phyloP scores from a whole-genome alignment of 164 flowering plant genomes.

The Paratinospora sagittata region DNA sequence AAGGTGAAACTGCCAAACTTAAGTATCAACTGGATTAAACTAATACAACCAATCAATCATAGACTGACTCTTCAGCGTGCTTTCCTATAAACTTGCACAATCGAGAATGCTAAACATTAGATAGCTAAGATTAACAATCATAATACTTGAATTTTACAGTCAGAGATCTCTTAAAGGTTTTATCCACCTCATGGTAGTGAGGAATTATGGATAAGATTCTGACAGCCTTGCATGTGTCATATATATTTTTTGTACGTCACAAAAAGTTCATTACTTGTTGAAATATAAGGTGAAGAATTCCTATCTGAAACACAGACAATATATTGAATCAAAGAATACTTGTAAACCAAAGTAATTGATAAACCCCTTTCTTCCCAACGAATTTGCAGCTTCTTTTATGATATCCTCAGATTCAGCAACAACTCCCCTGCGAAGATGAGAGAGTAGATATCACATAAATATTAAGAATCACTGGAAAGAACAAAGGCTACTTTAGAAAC shows the following conservation, averaged over 20 bases:
- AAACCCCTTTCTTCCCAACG: constrained; percentile 75
- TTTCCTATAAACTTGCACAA: no score
- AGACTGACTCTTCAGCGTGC: neutral
- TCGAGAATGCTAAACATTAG: neutral
- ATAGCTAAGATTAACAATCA: neutral
- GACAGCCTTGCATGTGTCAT: neutral
- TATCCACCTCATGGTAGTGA: neutral
- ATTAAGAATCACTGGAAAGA: neutral
- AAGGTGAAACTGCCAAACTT: neutral
- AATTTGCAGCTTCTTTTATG: constrained; percentile 62
- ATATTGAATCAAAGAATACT: constrained; percentile 29
- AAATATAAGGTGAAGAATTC: neutral
- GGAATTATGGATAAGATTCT: neutral
- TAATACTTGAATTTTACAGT: neutral
- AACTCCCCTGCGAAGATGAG: constrained; percentile 62
- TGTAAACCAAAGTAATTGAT: constrained; percentile 96
- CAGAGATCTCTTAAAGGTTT: neutral
- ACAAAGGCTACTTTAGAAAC: neutral
- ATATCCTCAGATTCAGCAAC: constrained; percentile 74
- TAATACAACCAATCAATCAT: neutral
- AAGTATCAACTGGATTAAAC: neutral
- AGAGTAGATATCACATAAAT: constrained; percentile 9
- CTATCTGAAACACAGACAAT: neutral
- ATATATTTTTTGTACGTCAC: neutral
- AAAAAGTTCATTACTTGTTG: neutral